These are phyloP conservation scores for Termitomyces sp. DNA, from an alignment of 768 basidiomycete species.

Conservation along the genomic window DNA sequence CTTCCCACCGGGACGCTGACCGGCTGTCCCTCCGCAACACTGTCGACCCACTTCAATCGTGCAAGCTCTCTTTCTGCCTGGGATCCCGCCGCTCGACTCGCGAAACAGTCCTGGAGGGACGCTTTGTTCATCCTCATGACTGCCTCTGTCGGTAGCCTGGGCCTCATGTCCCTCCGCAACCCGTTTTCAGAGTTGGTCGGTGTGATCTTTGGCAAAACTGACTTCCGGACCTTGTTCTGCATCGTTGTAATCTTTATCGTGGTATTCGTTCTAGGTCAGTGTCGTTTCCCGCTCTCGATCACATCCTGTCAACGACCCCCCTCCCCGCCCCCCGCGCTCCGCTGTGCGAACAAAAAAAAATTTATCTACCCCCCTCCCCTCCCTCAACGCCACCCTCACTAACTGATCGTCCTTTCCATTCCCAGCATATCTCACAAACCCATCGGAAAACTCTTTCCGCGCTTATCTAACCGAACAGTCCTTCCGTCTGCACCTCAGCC, in stretches of 20 bases:
- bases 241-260: constrained; percentile 64
- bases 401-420: constrained; percentile 8
- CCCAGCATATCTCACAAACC: constrained; percentile 92
- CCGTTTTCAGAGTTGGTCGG: constrained; percentile 47
- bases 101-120: constrained; percentile 36
- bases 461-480: constrained; percentile 96
- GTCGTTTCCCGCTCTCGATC: neutral
- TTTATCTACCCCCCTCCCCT: too few relatives aligned
- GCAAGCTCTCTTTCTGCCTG: constrained; percentile 26
- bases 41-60: constrained; percentile 31
- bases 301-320: neutral
- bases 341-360: neutral
- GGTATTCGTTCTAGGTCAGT: constrained; percentile 67
- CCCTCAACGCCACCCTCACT: constrained; percentile 5
- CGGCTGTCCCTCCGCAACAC: constrained; percentile 29
- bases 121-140: constrained; percentile 55
- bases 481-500: constrained; percentile 89
- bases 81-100: constrained; percentile 27
- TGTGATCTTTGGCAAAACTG: constrained; percentile 49
- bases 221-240: constrained; percentile 68
- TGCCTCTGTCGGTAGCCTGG: constrained; percentile 58
- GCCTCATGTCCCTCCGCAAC: constrained; percentile 53
- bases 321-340: too few relatives aligned
- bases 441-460: constrained; percentile 89
- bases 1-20: constrained; percentile 14